Evolutionary conservation across 371 early-diverging fungal genomes (phyloP).

Genomic region (Mucor saturninus): DNA sequence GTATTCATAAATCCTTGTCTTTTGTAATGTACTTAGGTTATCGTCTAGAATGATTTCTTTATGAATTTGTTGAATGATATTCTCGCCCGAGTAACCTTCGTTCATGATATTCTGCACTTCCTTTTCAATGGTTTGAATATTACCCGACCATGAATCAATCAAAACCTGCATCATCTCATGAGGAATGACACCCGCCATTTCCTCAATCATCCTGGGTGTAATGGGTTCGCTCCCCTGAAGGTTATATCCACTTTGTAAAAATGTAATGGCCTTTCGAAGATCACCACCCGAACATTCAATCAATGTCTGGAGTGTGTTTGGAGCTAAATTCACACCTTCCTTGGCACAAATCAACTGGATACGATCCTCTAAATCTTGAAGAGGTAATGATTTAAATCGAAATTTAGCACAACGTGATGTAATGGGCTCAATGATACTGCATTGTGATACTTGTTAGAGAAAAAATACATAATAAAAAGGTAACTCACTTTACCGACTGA

Average conservation of each 20-base stretch:
- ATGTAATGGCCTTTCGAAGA: constrained; percentile 91
- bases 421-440: constrained; percentile 93
- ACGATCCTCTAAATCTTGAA: constrained; percentile 55
- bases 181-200: constrained; percentile 84
- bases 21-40: constrained; percentile 68
- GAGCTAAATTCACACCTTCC: constrained; percentile 68
- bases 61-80: constrained; percentile 69
- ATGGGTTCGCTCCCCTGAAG: constrained; percentile 59
- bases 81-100: constrained; percentile 80
- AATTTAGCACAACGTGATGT: constrained; percentile 97
- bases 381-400: constrained; percentile 85
- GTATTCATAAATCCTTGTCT: constrained; percentile 65
- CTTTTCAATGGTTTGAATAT: constrained; percentile 48
- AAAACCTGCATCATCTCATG: constrained; percentile 60
- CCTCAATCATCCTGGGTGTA: constrained; percentile 64
- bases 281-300: constrained; percentile 87
- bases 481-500: constrained; percentile 64
- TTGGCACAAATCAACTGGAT: constrained; percentile 67
- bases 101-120: constrained; percentile 60
- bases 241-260: constrained; percentile 84
- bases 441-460: too few relatives aligned
- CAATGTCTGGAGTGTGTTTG: constrained; percentile 75
- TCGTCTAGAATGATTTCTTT: constrained; percentile 65
- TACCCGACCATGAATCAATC: constrained; percentile 52
- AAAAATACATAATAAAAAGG: too few relatives aligned